These are phyloP conservation scores for Lasiosphaeriaceae sp. DNA, from an alignment of 495 filamentous ascomycete species.

Conservation along the genomic window DNA sequence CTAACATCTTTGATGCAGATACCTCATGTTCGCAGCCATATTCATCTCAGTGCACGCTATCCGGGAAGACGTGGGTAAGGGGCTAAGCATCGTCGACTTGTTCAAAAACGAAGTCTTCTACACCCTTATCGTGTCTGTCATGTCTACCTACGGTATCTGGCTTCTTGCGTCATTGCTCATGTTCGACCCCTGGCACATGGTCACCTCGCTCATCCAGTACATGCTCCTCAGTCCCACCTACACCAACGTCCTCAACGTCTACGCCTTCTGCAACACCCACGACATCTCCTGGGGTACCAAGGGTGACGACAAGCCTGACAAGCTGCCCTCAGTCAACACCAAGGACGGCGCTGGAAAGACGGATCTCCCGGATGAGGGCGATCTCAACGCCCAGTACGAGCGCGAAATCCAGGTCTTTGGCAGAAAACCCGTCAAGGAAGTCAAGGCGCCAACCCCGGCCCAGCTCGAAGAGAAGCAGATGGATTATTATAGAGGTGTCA, in stretches of 20 bases:
- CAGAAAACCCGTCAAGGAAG: conserved; percentile 61
- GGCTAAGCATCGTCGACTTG: conserved; percentile 63
- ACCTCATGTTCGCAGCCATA: conserved; percentile 89
- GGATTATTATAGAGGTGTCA: conserved; percentile 97
- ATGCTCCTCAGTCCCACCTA: conserved; percentile 96
- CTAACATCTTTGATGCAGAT: conserved; percentile 45
- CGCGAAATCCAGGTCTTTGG: conserved; percentile 73
- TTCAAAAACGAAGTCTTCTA: conserved; percentile 89
- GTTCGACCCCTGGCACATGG: conserved; percentile 99
- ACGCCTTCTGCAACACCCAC: conserved; percentile 99
- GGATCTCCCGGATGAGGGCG: conserved; percentile 76
- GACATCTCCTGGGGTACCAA: conserved; percentile 99
- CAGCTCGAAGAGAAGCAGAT: conserved; percentile 75
- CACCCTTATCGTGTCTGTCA: conserved; percentile 85
- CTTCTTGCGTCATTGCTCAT: conserved; percentile 89
- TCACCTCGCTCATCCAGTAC: conserved; percentile 95
- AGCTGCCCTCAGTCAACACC: conserved; percentile 71
- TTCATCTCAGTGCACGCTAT: conserved; percentile 92
- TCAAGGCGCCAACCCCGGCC: conserved; percentile 55
- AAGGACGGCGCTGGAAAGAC: conserved; percentile 96
- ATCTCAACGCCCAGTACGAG: conserved; percentile 91
- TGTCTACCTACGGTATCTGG: conserved; percentile 92
- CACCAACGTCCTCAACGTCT: conserved; percentile 98
- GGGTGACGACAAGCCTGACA: conserved; percentile 95
- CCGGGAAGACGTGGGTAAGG: conserved; percentile 56